Evolutionary conservation across 2,329 filamentous ascomycete genomes (phyloP).

Genomic region (Pseudogymnoascus sp.): DNA sequence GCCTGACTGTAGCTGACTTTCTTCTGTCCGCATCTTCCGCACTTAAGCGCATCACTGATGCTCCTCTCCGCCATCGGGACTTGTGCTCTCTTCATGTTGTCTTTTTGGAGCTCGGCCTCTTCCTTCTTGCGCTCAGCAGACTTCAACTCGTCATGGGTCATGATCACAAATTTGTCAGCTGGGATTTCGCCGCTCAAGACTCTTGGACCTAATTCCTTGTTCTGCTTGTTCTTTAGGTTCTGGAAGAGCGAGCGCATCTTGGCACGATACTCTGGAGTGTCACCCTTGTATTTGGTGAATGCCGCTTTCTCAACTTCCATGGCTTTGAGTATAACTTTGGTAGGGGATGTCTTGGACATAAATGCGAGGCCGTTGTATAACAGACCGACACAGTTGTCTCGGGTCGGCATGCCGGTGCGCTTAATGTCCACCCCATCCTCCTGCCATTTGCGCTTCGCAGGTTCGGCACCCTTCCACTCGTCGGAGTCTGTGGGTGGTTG

Average conservation of each 20-base stretch:
- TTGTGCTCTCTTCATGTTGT: conserved; percentile 97
- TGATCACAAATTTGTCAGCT: conserved; percentile 67
- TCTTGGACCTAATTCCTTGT: conserved; percentile 64
- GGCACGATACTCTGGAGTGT: conserved; percentile 66
- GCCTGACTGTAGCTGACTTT: conserved; percentile 95
- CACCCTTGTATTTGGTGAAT: conserved; percentile 58
- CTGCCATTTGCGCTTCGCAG: conserved; percentile 73
- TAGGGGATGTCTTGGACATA: conserved; percentile 61
- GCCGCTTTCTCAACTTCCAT: conserved; percentile 79
- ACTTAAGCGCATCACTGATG: conserved; percentile 79
- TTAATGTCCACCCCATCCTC: conserved; percentile 71
- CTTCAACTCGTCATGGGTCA: conserved; percentile 88
- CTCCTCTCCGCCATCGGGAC: conserved; percentile 86
- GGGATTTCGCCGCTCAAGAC: conserved; percentile 68
- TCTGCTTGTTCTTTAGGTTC: conserved; percentile 90
- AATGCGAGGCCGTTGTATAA: conserved; percentile 84
- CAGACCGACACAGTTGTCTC: conserved; percentile 81
- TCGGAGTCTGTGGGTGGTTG: conserved; percentile 29
- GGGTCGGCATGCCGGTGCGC: conserved; percentile 62
- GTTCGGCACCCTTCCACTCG: conserved; percentile 46
- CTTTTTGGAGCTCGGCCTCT: conserved; percentile 66
- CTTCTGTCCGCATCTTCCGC: conserved; percentile 85
- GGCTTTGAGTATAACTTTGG: conserved; percentile 61
- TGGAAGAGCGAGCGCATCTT: conserved; percentile 91
- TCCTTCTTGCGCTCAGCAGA: conserved; percentile 70